A percentile compares a stretch with the other conserved stretches of the same genome.
These are phyloP conservation scores for Rasamsonia emersonii DNA, from an alignment of 2,329 filamentous ascomycete genomes.

Conservation along the genomic window DNA sequence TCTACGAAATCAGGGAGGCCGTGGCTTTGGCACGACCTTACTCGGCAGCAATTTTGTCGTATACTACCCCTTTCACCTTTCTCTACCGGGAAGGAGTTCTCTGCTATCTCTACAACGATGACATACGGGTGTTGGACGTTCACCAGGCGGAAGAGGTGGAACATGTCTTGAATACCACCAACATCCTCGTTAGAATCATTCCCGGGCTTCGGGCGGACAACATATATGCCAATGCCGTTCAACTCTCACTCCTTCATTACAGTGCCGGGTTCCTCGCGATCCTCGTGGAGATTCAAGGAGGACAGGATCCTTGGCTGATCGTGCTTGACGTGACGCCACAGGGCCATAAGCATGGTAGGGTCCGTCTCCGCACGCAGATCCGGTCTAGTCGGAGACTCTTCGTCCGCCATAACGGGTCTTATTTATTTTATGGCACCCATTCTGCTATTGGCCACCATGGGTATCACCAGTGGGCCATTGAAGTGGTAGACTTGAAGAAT, in stretches of 20 bases:
- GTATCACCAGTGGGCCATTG: slow-evolving; percentile 55
- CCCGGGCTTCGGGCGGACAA: slow-evolving; percentile 24
- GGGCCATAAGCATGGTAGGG: slow-evolving; percentile 16
- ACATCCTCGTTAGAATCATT: slow-evolving; percentile 28
- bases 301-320: slow-evolving; percentile 45
- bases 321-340: slow-evolving; percentile 36
- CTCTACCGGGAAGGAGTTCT: slow-evolving; percentile 56
- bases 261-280: slow-evolving; percentile 51
- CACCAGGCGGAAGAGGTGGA: slow-evolving; percentile 43
- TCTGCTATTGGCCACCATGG: slow-evolving; percentile 46
- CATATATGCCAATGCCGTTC: slow-evolving; percentile 27
- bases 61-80: slow-evolving; percentile 52
- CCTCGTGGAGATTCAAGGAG: slow-evolving; percentile 40
- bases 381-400: slow-evolving; percentile 51
- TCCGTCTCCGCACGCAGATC: slow-evolving; percentile 38
- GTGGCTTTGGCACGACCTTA: slow-evolving; percentile 56
- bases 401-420: slow-evolving; percentile 54
- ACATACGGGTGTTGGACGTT: slow-evolving; percentile 53
- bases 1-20: slow-evolving; percentile 54
- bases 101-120: slow-evolving; percentile 50
- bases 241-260: slow-evolving; percentile 50
- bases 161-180: slow-evolving; percentile 47
- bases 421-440: slow-evolving; percentile 60
- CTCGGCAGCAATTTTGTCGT: slow-evolving; percentile 50
- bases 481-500: slow-evolving; percentile 42